Base-by-base conservation (phyloP, 306 rosid species). In the Gastrolobium villosum region DNA sequence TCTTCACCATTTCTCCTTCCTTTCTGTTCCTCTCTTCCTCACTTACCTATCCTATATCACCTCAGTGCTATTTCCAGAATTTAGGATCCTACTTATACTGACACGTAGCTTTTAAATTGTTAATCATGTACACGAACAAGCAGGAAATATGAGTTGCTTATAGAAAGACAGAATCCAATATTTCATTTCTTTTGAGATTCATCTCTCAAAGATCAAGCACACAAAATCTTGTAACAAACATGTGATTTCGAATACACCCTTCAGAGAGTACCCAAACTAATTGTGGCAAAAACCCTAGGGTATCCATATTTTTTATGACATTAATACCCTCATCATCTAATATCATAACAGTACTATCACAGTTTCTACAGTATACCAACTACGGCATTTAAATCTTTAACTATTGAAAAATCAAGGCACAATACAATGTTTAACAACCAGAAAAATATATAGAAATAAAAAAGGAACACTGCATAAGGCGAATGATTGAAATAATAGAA, bases 391-490 rank as follows among this genome's bases (percentile, higher is more conserved):
- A 50, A 66, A 31, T 50, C 46, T 50, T 52, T 28, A 61, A 50
- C 3, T 1, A 34, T 30, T 10, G 5, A 14, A 70, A 50, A 63
- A 5, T 14, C 11, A 65, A 41, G 41, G 70, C 69, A 54, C 46
- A 32, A 7, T 39, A 60, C 14, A 68, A 44, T 8, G 45, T 10
- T 56, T 31, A 67, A 9, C 43, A 36, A 65, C 55, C 28, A 45
- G 60, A 73, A 73, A 60, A 62, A 70, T 7, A n/a, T 74, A 52
- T 15, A n/a, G 26, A 74, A 67, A 41, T 65, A 65, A 55, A 41
- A 40, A 50, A 36, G 37, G 31, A 45, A 35, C 11, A 26, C 11
- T 28, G 13, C 28, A 37, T 2, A 52, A 1, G 53, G 72, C 44
- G 34, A 41, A 62, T 69, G 32, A 45, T 28, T 10, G 46, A 49